These are phyloP conservation scores for Metarhizium guizhouense DNA, from an alignment of 2,329 filamentous ascomycete species.

Conservation along the genomic window DNA sequence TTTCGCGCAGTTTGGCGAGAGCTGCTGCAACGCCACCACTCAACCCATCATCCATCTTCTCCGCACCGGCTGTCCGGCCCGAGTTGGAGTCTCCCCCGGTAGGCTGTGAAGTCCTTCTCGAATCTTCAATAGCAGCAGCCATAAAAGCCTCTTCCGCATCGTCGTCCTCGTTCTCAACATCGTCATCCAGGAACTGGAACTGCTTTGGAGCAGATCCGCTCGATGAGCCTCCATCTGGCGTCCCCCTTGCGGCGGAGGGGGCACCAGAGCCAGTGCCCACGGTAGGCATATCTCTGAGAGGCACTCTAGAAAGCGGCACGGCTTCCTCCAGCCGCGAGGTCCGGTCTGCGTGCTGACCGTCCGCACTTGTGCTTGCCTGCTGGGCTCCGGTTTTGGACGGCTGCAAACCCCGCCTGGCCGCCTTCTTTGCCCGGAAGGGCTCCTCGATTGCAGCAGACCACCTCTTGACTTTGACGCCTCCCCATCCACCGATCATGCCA, in stretches of 20 bases:
- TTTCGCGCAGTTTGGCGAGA: slow-evolving; percentile 46
- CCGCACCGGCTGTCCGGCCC: background rate
- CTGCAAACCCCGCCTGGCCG: slow-evolving; percentile 39
- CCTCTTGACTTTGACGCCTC: slow-evolving; percentile 83
- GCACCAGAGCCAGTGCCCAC: background rate
- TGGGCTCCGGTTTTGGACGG: slow-evolving; percentile 8
- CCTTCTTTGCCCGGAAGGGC: slow-evolving; percentile 69
- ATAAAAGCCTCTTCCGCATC: slow-evolving; percentile 33
- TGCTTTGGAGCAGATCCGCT: slow-evolving; percentile 15
- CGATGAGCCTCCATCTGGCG: background rate
- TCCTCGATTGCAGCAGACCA: slow-evolving; percentile 79
- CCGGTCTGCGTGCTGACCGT: slow-evolving; percentile 11
- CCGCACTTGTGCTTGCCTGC: background rate
- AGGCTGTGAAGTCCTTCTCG: slow-evolving; percentile 28
- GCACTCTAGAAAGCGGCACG: slow-evolving; percentile 29
- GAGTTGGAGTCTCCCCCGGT: slow-evolving; percentile 12
- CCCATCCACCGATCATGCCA: slow-evolving; percentile 80
- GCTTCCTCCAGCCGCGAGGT: slow-evolving; percentile 27
- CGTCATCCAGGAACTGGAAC: slow-evolving; percentile 30
- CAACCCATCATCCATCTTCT: slow-evolving; percentile 28
- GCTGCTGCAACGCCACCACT: slow-evolving; percentile 52
- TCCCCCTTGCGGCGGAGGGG: slow-evolving; percentile 1
- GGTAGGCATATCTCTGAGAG: slow-evolving; percentile 30
- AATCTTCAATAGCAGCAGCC: slow-evolving; percentile 37
- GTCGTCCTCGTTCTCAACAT: slow-evolving; percentile 31